Evolutionary conservation across 108 stramenopile species (phyloP), one percentile per base, ranked within the genome.

Genomic region (Cyclotella distinguenda): DNA sequence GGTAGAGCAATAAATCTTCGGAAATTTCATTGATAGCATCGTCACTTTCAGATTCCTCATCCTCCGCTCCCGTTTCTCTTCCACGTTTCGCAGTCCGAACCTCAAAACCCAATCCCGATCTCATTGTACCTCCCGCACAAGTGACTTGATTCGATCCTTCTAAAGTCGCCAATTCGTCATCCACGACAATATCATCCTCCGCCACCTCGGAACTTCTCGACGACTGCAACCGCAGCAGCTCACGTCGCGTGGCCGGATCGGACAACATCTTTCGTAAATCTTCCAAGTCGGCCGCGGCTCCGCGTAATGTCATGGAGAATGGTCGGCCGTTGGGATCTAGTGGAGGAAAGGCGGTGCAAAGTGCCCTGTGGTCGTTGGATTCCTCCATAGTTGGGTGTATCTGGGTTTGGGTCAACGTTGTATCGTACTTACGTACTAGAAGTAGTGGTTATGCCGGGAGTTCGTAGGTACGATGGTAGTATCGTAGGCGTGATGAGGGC

Each of bases 241-340:
- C 40, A 6, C 57, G 16, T 46, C 74, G 52, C 16, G 53, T 34
- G 16, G 38, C 25, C n/a, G 53, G 53, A 43, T 66, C 48, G 25
- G 54, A 27, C 51, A 66, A 62, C 18, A 62, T 16, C 13, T 60
- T 57, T 57, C 61, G 54, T 45, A 76, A 45, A 16, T 58, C 45
- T 34, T 47, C 66, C 61, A 76, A 48, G 19, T 68, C 66, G 40
- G 74, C 74, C 40, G 54, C 57, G 21, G 60, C 40, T 21, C 74
- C 74, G 34, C 74, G 74, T 22, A 68, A 55, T 34, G 63, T 42
- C 66, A 76, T 68, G 2, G 74, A 76, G 28, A 68, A 68, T 11
- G 74, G 74, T 34, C 43, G 62, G 33, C 74, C 74, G 30, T 76
- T 76, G 54, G 74, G 66, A 35, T 76, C 66, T 16, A 76, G 66